phyloP scores from a whole-genome alignment of 2,329 filamentous ascomycete genomes.

The Penicillium sp. region DNA sequence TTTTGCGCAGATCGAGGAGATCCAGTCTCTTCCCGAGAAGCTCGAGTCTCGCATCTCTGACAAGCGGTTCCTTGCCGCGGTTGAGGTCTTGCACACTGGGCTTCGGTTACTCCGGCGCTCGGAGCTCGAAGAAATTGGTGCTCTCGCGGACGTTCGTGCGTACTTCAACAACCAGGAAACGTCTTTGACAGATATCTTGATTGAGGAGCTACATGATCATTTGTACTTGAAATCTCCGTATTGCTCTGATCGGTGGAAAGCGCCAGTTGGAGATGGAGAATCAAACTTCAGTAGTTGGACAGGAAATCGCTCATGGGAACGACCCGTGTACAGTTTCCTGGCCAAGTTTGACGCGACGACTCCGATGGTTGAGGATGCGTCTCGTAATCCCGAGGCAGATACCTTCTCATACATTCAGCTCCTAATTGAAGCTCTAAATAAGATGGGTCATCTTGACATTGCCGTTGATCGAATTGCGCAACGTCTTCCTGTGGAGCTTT shows the following conservation, averaged over 20 bases:
- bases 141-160: conserved; percentile 78
- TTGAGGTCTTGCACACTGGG: conserved; percentile 87
- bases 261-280: conserved; percentile 55
- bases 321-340: conserved; percentile 60
- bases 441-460: conserved; percentile 80
- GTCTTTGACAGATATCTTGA: conserved; percentile 85
- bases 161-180: conserved; percentile 95
- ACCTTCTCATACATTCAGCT: conserved; percentile 92
- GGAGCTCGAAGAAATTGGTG: conserved; percentile 89
- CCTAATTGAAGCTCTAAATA: conserved; percentile 86
- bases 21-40: conserved; percentile 87
- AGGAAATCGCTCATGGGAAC: conserved; percentile 52
- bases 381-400: conserved; percentile 91
- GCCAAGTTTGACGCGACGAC: conserved; percentile 58
- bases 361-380: conserved; percentile 78
- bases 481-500: conserved; percentile 88
- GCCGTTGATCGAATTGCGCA: conserved; percentile 92
- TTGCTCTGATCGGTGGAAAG: conserved; percentile 94
- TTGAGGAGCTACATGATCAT: conserved; percentile 97
- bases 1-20: conserved; percentile 80
- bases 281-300: conserved; percentile 31
- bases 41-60: conserved; percentile 94
- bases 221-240: conserved; percentile 97
- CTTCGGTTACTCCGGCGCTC: conserved; percentile 81
- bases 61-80: conserved; percentile 89